Evolutionary conservation across 768 basidiomycete genomes (phyloP).

Genomic region (Phylloporus scabripes): DNA sequence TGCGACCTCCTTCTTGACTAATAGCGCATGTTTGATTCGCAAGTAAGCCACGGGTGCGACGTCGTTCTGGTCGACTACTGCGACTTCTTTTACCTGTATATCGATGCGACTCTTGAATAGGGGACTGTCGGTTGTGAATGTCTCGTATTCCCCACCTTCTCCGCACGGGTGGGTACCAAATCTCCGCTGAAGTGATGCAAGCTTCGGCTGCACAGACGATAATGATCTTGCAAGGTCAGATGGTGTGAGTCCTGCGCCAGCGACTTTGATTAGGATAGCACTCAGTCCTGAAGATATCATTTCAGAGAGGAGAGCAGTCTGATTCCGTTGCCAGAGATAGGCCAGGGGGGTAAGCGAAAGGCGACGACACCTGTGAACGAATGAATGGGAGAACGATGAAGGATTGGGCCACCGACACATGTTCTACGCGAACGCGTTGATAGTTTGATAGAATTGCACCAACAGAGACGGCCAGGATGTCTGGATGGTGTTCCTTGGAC

Average conservation of each 20-base stretch:
- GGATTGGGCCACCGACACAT: conserved; percentile 60
- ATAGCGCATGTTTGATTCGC: conserved; percentile 61
- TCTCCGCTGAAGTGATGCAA: conserved; percentile 64
- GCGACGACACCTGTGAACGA: conserved; percentile 60
- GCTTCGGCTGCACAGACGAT: conserved; percentile 63
- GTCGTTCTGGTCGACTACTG: conserved; percentile 74
- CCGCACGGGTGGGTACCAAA: conserved; percentile 95
- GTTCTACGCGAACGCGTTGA: conserved; percentile 93
- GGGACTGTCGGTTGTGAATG: conserved; percentile 84
- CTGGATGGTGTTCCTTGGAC: conserved; percentile 64
- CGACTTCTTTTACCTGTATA: conserved; percentile 62
- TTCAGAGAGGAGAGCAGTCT: conserved; percentile 75
- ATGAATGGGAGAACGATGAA: conserved; percentile 1
- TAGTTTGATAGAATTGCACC: conserved; percentile 98
- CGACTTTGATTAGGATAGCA: conserved; percentile 89
- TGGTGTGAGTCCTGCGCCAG: conserved; percentile 81
- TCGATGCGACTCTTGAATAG: conserved; percentile 75
- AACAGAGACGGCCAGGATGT: conserved; percentile 81
- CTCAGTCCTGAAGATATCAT: conserved; percentile 81
- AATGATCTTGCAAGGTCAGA: conserved; percentile 78
- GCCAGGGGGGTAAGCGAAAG: conserved; percentile 74
- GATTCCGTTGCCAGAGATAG: conserved; percentile 93
- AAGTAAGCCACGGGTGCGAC: conserved; percentile 92
- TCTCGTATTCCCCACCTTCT: conserved; percentile 98
- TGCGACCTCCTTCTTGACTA: conserved; percentile 49